Evolutionary conservation across 768 basidiomycete species (phyloP).

Genomic region (Hypholoma fasciculare): DNA sequence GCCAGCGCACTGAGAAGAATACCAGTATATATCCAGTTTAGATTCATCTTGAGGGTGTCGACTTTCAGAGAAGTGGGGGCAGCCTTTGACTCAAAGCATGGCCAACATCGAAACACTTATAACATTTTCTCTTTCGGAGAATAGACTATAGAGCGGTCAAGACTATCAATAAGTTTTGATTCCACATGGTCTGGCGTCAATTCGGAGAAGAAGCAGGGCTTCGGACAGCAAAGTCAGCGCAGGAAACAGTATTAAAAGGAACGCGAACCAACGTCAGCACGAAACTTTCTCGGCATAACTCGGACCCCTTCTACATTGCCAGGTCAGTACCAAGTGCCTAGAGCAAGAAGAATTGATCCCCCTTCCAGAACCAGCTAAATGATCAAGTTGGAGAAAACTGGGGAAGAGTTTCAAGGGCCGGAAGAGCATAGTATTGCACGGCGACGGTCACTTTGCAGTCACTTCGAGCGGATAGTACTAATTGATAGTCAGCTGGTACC

Average conservation of each 20-base stretch:
- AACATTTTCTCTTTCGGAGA: neutral
- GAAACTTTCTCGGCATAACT: neutral
- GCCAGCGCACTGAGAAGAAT: constrained; percentile 3
- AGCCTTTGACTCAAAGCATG: too few relatives aligned
- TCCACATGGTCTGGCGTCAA: neutral
- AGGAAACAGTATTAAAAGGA: neutral
- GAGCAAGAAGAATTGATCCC: neutral
- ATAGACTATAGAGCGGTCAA: neutral
- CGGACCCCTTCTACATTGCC: neutral
- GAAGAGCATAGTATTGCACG: too few relatives aligned
- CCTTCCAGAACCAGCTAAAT: neutral
- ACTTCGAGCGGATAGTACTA: too few relatives aligned
- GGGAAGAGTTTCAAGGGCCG: neutral
- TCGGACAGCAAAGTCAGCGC: neutral
- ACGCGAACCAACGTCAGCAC: neutral
- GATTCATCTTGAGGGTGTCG: neutral
- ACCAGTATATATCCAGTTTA: constrained; percentile 4
- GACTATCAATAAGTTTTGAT: constrained; percentile 2
- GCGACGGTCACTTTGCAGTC: too few relatives aligned
- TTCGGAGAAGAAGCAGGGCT: neutral
- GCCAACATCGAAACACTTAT: neutral
- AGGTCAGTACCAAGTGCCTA: neutral
- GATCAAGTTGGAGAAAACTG: neutral
- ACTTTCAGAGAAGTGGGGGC: too few relatives aligned
- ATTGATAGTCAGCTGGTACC: too few relatives aligned